phyloP scores from a whole-genome alignment of 352 stramenopile species.

The Phytophthora chlamydospora region DNA sequence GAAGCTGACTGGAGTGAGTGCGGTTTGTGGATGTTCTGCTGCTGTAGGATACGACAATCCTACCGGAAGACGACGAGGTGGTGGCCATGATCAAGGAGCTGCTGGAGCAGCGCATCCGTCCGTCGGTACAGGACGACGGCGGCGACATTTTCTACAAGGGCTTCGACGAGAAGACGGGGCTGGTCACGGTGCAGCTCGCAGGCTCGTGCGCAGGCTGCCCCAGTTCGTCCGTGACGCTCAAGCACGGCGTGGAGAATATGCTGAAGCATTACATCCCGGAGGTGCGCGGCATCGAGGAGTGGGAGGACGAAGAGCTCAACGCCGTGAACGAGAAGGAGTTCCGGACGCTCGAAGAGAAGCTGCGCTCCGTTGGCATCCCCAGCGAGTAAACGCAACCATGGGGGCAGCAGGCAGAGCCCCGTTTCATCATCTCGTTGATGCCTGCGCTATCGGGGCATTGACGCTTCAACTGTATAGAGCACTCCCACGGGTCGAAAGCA shows the following conservation, averaged over 20 bases:
- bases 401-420: slow-evolving; percentile 12
- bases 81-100: slow-evolving; percentile 99
- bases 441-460: slow-evolving; percentile 8
- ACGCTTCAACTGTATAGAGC: slow-evolving; percentile 24
- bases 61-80: slow-evolving; percentile 98
- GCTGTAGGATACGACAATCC: slow-evolving; percentile 90
- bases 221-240: slow-evolving; percentile 97
- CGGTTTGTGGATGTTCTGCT: not conserved
- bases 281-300: slow-evolving; percentile 90
- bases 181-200: slow-evolving; percentile 90
- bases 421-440: not conserved
- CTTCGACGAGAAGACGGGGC: slow-evolving; percentile 95
- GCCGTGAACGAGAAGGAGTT: slow-evolving; percentile 85
- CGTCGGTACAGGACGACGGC: slow-evolving; percentile 98
- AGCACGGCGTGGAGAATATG: slow-evolving; percentile 99
- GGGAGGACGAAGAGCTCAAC: slow-evolving; percentile 80
- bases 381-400: slow-evolving; percentile 57
- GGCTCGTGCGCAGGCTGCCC: slow-evolving; percentile 98
- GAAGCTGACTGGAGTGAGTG: slow-evolving; percentile 1
- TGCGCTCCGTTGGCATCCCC: slow-evolving; percentile 80
- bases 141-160: slow-evolving; percentile 99
- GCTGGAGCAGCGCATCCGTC: slow-evolving; percentile 97
- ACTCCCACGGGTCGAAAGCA: slow-evolving; percentile 2
- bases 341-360: slow-evolving; percentile 79
- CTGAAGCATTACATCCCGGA: slow-evolving; percentile 99